These are phyloP conservation scores for Leccinum subgranulosum DNA, from an alignment of 768 basidiomycete genomes.

Conservation along the genomic window DNA sequence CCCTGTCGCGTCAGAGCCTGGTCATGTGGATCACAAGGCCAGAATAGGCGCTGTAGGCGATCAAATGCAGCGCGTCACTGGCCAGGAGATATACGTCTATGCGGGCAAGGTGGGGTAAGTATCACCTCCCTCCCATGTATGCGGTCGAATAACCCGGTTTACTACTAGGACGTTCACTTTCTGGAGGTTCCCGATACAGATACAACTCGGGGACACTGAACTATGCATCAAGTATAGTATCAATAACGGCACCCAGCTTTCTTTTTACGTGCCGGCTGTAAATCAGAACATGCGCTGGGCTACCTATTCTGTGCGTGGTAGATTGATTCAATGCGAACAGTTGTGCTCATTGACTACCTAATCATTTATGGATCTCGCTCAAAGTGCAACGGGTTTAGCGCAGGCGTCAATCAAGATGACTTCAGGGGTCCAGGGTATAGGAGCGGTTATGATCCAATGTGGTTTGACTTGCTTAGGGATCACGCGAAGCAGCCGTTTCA, in stretches of 20 bases:
- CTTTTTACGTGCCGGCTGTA: conserved; percentile 80
- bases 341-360: neutral
- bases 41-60: conserved; percentile 22
- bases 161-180: conserved; percentile 76
- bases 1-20: conserved; percentile 14
- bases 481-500: conserved; percentile 85
- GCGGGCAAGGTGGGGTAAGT: conserved; percentile 52
- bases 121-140: neutral
- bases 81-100: conserved; percentile 75
- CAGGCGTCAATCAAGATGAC: conserved; percentile 86
- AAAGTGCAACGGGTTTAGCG: conserved; percentile 85
- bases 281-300: conserved; percentile 90
- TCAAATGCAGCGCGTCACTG: conserved; percentile 44
- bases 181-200: conserved; percentile 87
- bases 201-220: conserved; percentile 70
- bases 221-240: conserved; percentile 79
- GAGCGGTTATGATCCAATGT: conserved; percentile 85
- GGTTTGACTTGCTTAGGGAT: conserved; percentile 86
- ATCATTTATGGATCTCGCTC: neutral
- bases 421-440: conserved; percentile 80
- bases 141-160: neutral
- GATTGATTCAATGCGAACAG: neutral
- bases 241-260: conserved; percentile 72
- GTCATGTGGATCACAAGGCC: conserved; percentile 17
- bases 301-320: conserved; percentile 66